These are phyloP conservation scores for Xylariaceae sp. DNA, from an alignment of 2,329 filamentous ascomycete species.

Conservation along the genomic window DNA sequence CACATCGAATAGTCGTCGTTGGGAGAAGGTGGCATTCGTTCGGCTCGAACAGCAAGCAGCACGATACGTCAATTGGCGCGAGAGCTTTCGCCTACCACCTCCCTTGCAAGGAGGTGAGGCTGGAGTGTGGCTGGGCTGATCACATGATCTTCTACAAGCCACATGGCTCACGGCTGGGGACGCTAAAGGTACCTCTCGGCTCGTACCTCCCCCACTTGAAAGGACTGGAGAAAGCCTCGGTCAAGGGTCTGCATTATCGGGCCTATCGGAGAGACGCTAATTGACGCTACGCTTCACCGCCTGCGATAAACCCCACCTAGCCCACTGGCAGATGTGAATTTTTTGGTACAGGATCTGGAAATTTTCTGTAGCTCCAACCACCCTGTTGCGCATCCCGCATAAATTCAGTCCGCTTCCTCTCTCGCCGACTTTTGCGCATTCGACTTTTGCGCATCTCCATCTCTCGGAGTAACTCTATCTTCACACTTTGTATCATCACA, in stretches of 20 bases:
- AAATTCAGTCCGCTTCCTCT: constrained; percentile 15
- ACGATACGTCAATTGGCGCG: no score
- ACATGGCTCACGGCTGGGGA: no score
- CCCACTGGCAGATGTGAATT: constrained; percentile 27
- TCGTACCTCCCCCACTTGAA: no score
- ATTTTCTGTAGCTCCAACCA: constrained; percentile 19
- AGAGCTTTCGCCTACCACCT: no score
- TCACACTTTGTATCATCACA: background rate
- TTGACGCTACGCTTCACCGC: constrained; percentile 23
- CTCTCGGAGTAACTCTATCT: background rate
- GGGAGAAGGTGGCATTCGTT: no score
- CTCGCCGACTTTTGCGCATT: constrained; percentile 3
- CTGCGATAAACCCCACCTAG: constrained; percentile 15
- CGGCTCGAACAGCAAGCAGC: no score
- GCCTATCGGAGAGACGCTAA: constrained; percentile 4
- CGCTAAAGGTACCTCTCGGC: no score
- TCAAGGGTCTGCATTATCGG: no score
- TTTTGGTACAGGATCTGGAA: constrained; percentile 20
- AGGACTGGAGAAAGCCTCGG: background rate
- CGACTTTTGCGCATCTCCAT: constrained; percentile 1
- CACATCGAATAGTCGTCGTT: no score
- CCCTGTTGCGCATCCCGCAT: constrained; percentile 16
- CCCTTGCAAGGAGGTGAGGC: no score
- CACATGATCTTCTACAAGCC: no score
- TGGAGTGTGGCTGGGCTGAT: no score